Evolutionary conservation across 1,284 basidiomycete genomes (phyloP), one percentile per base, ranked within the genome.

Genomic region (Apiotrichum brassicae): DNA sequence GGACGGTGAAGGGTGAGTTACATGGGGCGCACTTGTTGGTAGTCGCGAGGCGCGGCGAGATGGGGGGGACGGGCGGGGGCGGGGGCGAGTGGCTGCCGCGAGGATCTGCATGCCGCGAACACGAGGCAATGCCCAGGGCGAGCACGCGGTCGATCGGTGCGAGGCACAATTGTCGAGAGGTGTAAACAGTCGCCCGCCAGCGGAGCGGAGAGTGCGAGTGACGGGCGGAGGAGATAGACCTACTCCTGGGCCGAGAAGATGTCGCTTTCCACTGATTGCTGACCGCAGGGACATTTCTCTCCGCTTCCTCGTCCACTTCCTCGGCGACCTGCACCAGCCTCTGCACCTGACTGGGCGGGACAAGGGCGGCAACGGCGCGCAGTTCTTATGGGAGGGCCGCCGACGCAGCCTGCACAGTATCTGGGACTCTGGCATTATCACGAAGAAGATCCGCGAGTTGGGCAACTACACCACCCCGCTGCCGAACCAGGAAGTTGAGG

Each of bases 261-360:
- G n/a, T n/a, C n/a, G n/a, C 37, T 20, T 4, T 32, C 34, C 6
- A n/a, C 19, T 33, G 18, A 14, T n/a, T n/a, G 28, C 46, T 51
- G 47, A 57, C 34, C n/a, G 7, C 46, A 68, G 72, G 13, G 77
- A 78, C 59, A 73, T 76, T 64, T 86, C 89, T 2, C 76, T 94
- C 63, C 86, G 88, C 66, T 95, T 94, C 76, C 76, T 97, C 43
- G 81, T 91, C 32, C 92, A 97, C 67, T 91, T 90, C 57, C 54
- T 93, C 9, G 92, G 92, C 0, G 92, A 95, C 65, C 77, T 93
- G 77, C 91, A 94, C 64, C 85, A 86, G 79, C 91, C 91, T 9
- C 76, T 95, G 43, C 92, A 97, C 69, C 78, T 95, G 36, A 86
- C 86, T 0, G 88, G 89, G 3, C 77, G 88, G 16, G 83, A 87